Conservation (phyloP, 805 yeast species). For the Wickerhamiella siamensis region DNA sequence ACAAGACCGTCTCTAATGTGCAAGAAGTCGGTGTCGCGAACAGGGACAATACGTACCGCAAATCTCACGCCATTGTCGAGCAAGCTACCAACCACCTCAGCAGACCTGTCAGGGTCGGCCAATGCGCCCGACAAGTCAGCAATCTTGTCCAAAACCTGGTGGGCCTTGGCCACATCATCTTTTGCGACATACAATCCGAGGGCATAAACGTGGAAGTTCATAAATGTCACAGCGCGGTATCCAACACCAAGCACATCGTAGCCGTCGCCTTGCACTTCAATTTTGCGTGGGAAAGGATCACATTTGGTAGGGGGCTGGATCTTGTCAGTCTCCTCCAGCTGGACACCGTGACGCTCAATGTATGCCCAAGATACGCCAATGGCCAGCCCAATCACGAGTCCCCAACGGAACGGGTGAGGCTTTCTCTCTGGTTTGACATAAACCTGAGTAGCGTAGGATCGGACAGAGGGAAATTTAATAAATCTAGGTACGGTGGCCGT, state of each 20-base stretch:
- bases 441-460: background rate
- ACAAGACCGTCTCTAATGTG: slow-evolving; percentile 84
- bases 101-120: slow-evolving; percentile 36
- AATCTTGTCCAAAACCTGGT: slow-evolving; percentile 11
- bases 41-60: slow-evolving; percentile 67
- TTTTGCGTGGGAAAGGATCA: slow-evolving; percentile 22
- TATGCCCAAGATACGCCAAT: slow-evolving; percentile 8
- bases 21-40: slow-evolving; percentile 78
- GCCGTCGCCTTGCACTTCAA: slow-evolving; percentile 21
- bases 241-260: slow-evolving; percentile 66
- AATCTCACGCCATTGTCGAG: slow-evolving; percentile 47
- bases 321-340: slow-evolving; percentile 6
- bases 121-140: slow-evolving; percentile 16
- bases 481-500: too few relatives aligned
- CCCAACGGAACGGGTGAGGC: slow-evolving; percentile 3
- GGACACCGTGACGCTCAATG: slow-evolving; percentile 2
- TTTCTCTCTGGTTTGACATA: background rate
- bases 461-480: too few relatives aligned
- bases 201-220: slow-evolving; percentile 73
- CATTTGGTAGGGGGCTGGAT: slow-evolving; percentile 25
- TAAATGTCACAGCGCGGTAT: slow-evolving; percentile 66
- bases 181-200: slow-evolving; percentile 65
- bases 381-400: slow-evolving; percentile 7
- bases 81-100: slow-evolving; percentile 39
- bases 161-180: slow-evolving; percentile 31